These are phyloP conservation scores for Arctium lappa DNA, from an alignment of 129 eudicot species.

Conservation along the genomic window DNA sequence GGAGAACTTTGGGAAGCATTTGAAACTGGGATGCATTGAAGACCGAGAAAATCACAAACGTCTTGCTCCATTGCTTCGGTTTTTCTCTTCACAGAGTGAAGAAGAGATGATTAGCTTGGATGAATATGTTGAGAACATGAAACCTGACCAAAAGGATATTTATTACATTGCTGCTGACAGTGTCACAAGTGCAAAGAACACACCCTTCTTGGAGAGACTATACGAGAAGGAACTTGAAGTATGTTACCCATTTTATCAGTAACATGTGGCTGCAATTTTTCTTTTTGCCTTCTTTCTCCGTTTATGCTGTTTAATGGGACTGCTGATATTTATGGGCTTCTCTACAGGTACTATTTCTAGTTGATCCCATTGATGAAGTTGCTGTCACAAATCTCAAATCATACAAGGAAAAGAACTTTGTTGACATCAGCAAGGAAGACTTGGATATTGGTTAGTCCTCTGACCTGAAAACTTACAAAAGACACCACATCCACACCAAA, in stretches of 20 bases:
- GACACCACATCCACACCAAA: not conserved
- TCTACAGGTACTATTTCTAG: constrained; percentile 71
- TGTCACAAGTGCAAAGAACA: constrained; percentile 81
- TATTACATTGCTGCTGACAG: constrained; percentile 93
- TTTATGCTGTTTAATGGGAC: constrained; percentile 1
- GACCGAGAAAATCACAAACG: constrained; percentile 96
- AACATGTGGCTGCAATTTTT: not conserved
- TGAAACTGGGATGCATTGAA: constrained; percentile 87
- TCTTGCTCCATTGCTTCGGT: constrained; percentile 81
- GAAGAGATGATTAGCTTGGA: constrained; percentile 85
- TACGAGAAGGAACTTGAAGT: constrained; percentile 93
- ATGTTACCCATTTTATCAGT: not conserved
- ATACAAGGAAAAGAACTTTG: constrained; percentile 74
- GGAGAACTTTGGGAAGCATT: constrained; percentile 94
- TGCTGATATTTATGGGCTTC: not conserved
- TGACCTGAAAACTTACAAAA: not conserved
- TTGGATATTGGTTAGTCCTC: constrained; percentile 70
- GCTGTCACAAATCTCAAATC: constrained; percentile 81
- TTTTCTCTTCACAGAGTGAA: constrained; percentile 87
- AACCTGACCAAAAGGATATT: constrained; percentile 85
- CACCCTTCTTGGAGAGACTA: constrained; percentile 87
- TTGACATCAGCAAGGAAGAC: constrained; percentile 95
- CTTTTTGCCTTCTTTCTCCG: not conserved
- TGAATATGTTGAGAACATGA: constrained; percentile 94
- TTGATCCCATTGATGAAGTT: constrained; percentile 92